A percentile compares a stretch with the other conserved stretches of the same genome.
Conservation (phyloP, 2,329 filamentous ascomycete genomes). For the Leptographium radiaticola region DNA sequence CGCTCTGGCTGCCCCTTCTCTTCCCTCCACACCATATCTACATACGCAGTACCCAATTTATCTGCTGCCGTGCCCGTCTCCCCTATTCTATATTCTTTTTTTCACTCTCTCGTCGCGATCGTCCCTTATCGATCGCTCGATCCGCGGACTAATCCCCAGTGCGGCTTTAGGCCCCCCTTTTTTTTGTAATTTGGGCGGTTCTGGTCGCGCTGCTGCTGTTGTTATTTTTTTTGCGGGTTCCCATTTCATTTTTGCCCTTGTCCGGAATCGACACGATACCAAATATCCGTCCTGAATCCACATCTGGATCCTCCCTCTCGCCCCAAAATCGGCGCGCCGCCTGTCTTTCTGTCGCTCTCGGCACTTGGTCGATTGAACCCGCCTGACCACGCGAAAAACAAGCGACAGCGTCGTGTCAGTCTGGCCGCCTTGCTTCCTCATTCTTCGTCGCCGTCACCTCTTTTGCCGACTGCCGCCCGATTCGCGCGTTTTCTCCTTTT, state of each 20-base stretch:
- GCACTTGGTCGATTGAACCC: neutral
- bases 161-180: neutral
- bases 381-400: neutral
- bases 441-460: neutral
- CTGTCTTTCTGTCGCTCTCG: neutral
- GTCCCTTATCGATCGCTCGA: neutral
- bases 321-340: neutral
- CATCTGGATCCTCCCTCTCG: neutral
- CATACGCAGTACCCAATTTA: neutral
- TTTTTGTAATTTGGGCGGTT: neutral
- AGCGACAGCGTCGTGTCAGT: neutral
- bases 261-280: constrained; percentile 1
- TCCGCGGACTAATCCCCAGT: too few relatives aligned
- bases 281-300: constrained; percentile 1
- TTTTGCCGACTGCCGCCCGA: neutral
- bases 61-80: neutral
- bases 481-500: neutral
- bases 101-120: neutral
- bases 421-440: neutral
- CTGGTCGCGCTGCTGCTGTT: neutral
- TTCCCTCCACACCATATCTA: neutral
- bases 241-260: constrained; percentile 1
- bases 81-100: neutral
- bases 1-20: neutral
- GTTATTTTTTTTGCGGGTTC: neutral